Percentiles rank a stretch among this genome's conserved stretches.
Evolutionary conservation across 495 filamentous ascomycete genomes (phyloP).

Genomic region (Aspergillus carlsbadensis): DNA sequence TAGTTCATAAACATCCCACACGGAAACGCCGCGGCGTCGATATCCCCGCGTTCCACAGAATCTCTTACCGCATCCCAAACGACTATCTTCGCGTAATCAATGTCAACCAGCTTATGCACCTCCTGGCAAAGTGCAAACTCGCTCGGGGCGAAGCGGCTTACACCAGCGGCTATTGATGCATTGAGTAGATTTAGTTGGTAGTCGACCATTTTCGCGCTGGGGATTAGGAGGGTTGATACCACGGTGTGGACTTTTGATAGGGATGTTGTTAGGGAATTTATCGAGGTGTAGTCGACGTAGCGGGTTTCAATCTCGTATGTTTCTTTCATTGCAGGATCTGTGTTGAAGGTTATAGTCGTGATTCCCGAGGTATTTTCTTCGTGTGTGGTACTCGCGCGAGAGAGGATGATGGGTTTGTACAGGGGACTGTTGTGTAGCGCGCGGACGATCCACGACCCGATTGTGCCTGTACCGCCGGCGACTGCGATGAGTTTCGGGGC

Average conservation of each 20-base stretch:
- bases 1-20: constrained; percentile 38
- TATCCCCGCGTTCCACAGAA: constrained; percentile 5
- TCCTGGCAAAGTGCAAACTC: constrained; percentile 23
- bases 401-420: constrained; percentile 15
- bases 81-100: constrained; percentile 16
- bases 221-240: constrained; percentile 23
- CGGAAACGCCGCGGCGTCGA: constrained; percentile 31
- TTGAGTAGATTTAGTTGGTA: constrained; percentile 29
- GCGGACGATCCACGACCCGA: constrained; percentile 21
- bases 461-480: constrained; percentile 23
- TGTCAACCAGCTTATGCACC: constrained; percentile 15
- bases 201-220: constrained; percentile 19
- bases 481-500: constrained; percentile 18
- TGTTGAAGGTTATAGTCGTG: too few relatives aligned
- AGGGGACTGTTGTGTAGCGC: constrained; percentile 7
- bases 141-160: constrained; percentile 31
- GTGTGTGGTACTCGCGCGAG: too few relatives aligned
- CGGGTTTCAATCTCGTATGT: constrained; percentile 13
- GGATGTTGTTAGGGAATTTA: constrained; percentile 17
- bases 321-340: not conserved
- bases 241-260: constrained; percentile 25
- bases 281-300: constrained; percentile 28
- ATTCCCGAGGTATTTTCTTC: too few relatives aligned
- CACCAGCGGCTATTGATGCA: constrained; percentile 28
- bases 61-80: constrained; percentile 24